Conservation (phyloP, 108 stramenopile species). For the Cylindrotheca fusiformis region DNA sequence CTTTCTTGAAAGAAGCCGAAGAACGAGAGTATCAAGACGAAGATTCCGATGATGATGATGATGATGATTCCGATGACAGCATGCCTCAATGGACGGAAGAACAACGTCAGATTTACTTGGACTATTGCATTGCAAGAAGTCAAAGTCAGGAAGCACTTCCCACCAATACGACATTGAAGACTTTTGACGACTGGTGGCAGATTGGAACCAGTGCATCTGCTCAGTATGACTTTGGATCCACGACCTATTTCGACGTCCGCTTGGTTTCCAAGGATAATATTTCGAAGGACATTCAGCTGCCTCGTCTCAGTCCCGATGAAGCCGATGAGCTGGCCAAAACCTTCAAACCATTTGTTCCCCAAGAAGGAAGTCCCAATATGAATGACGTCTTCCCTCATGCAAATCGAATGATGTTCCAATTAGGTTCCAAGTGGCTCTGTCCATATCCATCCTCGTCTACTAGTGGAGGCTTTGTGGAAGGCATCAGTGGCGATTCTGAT, state of each 20-base stretch:
- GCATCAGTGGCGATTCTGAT: neutral
- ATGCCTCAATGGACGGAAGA: neutral
- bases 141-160: neutral
- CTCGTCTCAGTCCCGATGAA: neutral
- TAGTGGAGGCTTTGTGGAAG: slow-evolving; percentile 9
- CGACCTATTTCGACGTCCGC: neutral
- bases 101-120: neutral
- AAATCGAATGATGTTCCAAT: neutral
- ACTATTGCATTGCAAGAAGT: neutral
- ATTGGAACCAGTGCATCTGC: neutral
- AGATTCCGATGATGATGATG: neutral
- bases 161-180: neutral
- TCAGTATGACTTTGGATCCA: slow-evolving; percentile 6
- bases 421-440: neutral
- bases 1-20: neutral
- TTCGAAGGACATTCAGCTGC: neutral
- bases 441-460: neutral
- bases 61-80: neutral
- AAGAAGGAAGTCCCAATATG: slow-evolving; percentile 1
- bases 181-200: neutral
- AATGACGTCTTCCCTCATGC: slow-evolving; percentile 3
- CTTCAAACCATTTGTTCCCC: neutral
- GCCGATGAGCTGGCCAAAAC: neutral
- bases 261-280: neutral
- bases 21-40: neutral